Evolutionary conservation across 2,329 filamentous ascomycete species (phyloP).

Genomic region (Penicillium sp.): DNA sequence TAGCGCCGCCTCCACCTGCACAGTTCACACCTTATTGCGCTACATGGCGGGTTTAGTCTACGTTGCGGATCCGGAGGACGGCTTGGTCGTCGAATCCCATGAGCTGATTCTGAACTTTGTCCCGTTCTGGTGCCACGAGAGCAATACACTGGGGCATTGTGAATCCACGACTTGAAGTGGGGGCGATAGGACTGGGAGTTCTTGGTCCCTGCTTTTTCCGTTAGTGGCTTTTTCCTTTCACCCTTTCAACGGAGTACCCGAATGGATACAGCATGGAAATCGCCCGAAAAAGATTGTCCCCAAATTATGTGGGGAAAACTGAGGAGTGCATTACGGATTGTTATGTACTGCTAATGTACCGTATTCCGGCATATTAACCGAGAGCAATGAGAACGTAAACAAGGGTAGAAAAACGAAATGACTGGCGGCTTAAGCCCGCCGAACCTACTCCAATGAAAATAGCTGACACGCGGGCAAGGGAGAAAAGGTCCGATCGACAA

Average conservation of each 20-base stretch:
- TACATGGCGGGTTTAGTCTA: neutral
- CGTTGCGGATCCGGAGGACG: neutral
- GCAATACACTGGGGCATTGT: conserved; percentile 3
- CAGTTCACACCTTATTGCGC: conserved; percentile 19
- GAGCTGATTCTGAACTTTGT: neutral
- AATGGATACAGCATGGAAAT: neutral
- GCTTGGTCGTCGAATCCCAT: neutral
- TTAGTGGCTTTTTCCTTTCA: neutral
- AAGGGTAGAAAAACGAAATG: neutral
- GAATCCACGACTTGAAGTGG: neutral
- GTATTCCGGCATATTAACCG: neutral
- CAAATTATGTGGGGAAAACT: neutral
- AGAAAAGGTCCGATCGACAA: neutral
- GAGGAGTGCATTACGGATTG: neutral
- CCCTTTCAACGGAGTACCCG: neutral
- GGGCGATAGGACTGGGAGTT: neutral
- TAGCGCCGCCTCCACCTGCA: conserved; percentile 4
- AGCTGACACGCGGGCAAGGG: neutral
- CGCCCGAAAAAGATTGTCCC: neutral
- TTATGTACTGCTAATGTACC: neutral
- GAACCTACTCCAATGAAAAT: neutral
- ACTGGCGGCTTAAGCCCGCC: neutral
- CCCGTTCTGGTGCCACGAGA: conserved; percentile 16
- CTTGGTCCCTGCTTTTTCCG: neutral
- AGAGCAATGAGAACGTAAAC: neutral